Percentiles rank a stretch among this genome's conserved stretches.
phyloP scores from a whole-genome alignment of 805 yeast species.

The Candida corydali region DNA sequence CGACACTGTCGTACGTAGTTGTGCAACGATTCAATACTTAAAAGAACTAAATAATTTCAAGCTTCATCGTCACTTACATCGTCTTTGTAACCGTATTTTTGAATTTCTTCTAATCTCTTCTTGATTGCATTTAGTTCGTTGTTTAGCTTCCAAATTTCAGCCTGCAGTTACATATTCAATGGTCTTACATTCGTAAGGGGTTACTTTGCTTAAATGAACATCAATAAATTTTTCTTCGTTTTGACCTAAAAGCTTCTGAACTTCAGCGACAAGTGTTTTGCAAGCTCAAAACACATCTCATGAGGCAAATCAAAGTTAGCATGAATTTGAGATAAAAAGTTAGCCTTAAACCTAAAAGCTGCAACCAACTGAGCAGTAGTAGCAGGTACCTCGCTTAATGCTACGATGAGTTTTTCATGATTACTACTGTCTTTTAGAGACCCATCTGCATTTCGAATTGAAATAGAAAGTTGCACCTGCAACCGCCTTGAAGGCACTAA shows the following conservation, averaged over 20 bases:
- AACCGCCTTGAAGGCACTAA: constrained; percentile 84
- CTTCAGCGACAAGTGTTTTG: constrained; percentile 63
- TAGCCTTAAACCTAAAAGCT: constrained; percentile 83
- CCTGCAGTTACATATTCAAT: constrained; percentile 92
- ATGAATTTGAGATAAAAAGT: constrained; percentile 71
- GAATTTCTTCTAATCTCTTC: constrained; percentile 77
- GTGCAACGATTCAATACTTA: no score
- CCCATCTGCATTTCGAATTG: constrained; percentile 85
- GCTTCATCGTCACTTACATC: constrained; percentile 53
- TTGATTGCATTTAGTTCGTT: constrained; percentile 68
- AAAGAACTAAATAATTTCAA: no score
- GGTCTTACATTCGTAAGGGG: constrained; percentile 78
- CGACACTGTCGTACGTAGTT: no score
- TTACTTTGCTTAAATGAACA: constrained; percentile 62
- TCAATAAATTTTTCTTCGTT: constrained; percentile 30
- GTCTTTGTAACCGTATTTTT: constrained; percentile 72
- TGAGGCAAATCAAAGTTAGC: constrained; percentile 67
- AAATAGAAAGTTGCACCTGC: constrained; percentile 77
- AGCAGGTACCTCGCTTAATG: constrained; percentile 88
- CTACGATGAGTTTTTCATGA: constrained; percentile 82
- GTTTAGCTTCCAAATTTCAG: constrained; percentile 79
- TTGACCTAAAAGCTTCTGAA: constrained; percentile 52
- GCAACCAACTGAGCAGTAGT: constrained; percentile 91
- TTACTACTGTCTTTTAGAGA: constrained; percentile 59
- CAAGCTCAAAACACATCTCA: constrained; percentile 73